Evolutionary conservation across 2,329 filamentous ascomycete genomes (phyloP), one percentile per base, ranked within the genome.

Genomic region (Talaromyces amestolkiae): DNA sequence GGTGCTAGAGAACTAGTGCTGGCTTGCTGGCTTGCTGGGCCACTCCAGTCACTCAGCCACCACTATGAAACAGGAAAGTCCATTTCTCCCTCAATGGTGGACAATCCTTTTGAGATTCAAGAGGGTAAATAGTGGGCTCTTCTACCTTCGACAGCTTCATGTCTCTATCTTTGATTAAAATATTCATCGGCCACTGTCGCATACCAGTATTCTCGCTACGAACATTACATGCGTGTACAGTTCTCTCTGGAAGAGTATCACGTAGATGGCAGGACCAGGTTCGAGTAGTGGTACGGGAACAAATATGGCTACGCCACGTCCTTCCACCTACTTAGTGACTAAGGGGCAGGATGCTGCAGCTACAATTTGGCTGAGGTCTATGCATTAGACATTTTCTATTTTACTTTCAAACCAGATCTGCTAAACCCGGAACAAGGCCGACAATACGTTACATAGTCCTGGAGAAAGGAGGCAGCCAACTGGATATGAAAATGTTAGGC

Each of bases 391-490:
- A 77, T 84, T 66, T 85, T 82, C 71, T 73, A 78, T 24, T 72
- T 72, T 0, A 71, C 76, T 19, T 84, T 84, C 71, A 77, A 78
- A 58, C 63, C 68, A 2, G 72, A 83, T 62, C 80, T 80, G 0
- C 79, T 84, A 77, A 76, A 80, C 65, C 69, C 68, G 2, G 69
- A 76, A 2, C 75, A 75, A 10, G 83, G 83, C 1, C 68, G 79
- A 19, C 71, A 76, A 35, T 85, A 84, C 63, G 83, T 6, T 70
- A 78, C 6, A 71, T 70, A 2, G 76, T 85, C 2, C 73, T 85
- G 1, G 79, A 82, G 66, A 80, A 79, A 22, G 83, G 82, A 8
- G 81, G 82, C 0, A 83, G 80, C 54, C 77, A 79, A 59, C 77
- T 49, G 10, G 61, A 53, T 22, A 54, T 45, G 47, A 63, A 43